Base-by-base conservation (phyloP, 2,329 filamentous ascomycete species). In the Colletotrichum sansevieriae region DNA sequence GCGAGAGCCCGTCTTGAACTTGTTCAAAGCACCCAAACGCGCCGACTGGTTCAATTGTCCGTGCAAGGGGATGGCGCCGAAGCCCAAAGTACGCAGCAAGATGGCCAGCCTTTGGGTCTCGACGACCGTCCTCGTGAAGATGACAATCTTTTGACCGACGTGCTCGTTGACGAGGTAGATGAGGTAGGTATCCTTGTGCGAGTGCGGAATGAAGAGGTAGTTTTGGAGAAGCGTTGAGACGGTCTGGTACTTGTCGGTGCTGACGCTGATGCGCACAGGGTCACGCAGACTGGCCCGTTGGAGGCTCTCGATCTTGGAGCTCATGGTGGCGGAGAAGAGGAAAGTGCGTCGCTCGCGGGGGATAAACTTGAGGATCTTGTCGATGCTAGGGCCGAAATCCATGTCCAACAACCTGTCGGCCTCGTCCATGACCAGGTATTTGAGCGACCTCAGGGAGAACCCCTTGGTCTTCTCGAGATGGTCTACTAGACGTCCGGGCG, bases 391-490 rank as follows among this genome's bases (percentile, higher is more conserved):
- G 0, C 95, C 95, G 73, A 98, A 98, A 78, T 98, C 95, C 78
- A 98, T 90, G 76, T 99, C 96, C 2, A 98, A 87, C 10, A 98
- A 85, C 67, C 95, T 86, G 78, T 98, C 95, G 25, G 95, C 95
- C 82, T 98, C 95, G 76, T 98, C 95, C 88, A 98, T 94, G 70
- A 98, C 95, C 3, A 98, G 84, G 76, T 95, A 97, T 76, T 95
- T 95, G 43, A 98, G 83, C 4, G 87, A 86, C 35, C 92, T 88
- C 56, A 98, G 83, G 2, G 92, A 95, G 81, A 99, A 98, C 11
- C 96, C 95, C 79, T 97, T 98, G 2, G 96, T 99, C 81, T 97
- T 97, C 78, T 98, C 94, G 9, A 98, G 83, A 74, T 99, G 96
- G 75, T 98, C 96, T 4, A 71, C 68, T n/a, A 71, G 54, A 20